phyloP scores from a whole-genome alignment of 352 stramenopile genomes.

The Aphanomyces astaci region DNA sequence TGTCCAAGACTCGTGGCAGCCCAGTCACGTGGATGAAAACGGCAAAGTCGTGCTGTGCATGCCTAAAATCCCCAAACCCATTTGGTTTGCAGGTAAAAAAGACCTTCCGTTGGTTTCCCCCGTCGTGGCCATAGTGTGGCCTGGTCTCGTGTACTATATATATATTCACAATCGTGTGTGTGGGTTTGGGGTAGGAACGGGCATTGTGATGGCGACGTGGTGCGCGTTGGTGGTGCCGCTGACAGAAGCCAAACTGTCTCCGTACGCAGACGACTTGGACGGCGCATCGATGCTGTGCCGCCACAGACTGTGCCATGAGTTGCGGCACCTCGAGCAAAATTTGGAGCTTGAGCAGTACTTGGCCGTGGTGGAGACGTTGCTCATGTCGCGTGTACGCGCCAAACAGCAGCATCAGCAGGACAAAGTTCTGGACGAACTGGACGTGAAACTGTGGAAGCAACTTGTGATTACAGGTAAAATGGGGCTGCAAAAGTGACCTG shows the following conservation, averaged over 20 bases:
- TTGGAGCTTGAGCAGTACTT: conserved; percentile 75
- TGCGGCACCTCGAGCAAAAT: conserved; percentile 72
- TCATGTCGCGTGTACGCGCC: conserved; percentile 60
- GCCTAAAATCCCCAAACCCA: conserved; percentile 62
- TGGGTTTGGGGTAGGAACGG: too few species aligned
- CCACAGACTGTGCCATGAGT: conserved; percentile 62
- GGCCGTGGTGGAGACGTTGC: conserved; percentile 57
- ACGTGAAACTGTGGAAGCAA: conserved; percentile 82
- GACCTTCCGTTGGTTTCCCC: too few species aligned
- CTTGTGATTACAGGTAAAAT: conserved; percentile 78
- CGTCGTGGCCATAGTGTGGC: too few species aligned
- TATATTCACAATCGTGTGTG: too few species aligned
- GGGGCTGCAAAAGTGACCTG: too few species aligned
- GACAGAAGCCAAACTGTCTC: conserved; percentile 9
- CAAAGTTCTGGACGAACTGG: conserved; percentile 38
- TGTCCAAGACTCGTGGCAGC: conserved; percentile 63
- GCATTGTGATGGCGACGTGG: conserved; percentile 77
- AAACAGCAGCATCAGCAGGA: conserved; percentile 24
- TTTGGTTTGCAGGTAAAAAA: conserved; percentile 78
- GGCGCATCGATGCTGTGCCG: conserved; percentile 32
- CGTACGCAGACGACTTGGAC: conserved; percentile 5
- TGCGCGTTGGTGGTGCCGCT: conserved; percentile 45
- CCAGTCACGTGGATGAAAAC: conserved; percentile 46
- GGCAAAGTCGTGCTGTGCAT: conserved; percentile 73
- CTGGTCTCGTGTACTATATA: too few species aligned